Evolutionary conservation across 495 filamentous ascomycete genomes (phyloP).

Genomic region (Acidiella bohemica): DNA sequence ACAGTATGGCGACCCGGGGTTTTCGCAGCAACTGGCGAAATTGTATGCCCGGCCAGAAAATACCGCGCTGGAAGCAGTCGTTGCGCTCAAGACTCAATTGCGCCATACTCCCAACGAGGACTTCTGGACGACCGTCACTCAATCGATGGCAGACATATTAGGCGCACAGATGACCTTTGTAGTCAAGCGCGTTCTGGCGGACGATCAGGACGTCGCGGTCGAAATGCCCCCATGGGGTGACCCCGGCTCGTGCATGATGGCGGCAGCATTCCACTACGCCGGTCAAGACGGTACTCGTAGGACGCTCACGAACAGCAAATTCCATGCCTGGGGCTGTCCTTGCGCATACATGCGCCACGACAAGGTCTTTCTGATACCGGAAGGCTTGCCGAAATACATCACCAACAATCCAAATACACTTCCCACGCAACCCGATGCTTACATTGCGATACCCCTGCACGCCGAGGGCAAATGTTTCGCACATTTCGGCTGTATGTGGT

Average conservation of each 20-base stretch:
- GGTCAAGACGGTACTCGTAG: constrained; percentile 44
- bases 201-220: constrained; percentile 42
- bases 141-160: constrained; percentile 49
- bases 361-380: constrained; percentile 59
- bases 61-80: constrained; percentile 47
- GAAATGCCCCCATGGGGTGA: constrained; percentile 47
- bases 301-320: constrained; percentile 43
- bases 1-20: constrained; percentile 34
- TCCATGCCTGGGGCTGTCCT: constrained; percentile 50
- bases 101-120: constrained; percentile 41
- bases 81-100: constrained; percentile 48
- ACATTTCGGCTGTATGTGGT: constrained; percentile 68
- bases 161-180: constrained; percentile 62
- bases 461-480: constrained; percentile 56
- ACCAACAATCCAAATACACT: constrained; percentile 48
- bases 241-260: constrained; percentile 50
- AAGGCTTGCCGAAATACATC: constrained; percentile 45
- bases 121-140: constrained; percentile 57
- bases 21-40: constrained; percentile 32
- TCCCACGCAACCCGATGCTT: constrained; percentile 51
- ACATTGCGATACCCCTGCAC: constrained; percentile 60
- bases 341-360: constrained; percentile 61
- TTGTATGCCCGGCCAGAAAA: constrained; percentile 43
- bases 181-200: constrained; percentile 48
- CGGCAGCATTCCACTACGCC: constrained; percentile 50